Base-by-base conservation (phyloP, 768 basidiomycete genomes). In the Chalciporus piperatus region DNA sequence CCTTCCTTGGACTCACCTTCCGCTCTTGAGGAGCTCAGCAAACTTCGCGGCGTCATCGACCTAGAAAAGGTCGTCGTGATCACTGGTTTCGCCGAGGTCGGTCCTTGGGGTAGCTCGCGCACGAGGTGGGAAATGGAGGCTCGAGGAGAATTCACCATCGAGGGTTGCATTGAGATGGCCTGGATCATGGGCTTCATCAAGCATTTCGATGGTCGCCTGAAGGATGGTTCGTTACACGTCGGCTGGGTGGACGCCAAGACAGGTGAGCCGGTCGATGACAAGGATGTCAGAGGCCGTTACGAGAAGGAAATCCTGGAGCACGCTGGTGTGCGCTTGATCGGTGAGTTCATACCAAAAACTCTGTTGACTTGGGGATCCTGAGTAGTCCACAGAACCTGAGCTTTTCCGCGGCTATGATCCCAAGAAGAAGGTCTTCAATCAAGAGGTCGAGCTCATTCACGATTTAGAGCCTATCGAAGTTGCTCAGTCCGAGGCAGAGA, bases 41-140 rank as follows among this genome's bases (percentile, higher is more conserved):
- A 89, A 57, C 78, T 98, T 14, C 91, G 82, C 28, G 94, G 94
- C 28, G 75, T 98, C 53, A 81, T 98, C 55, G 97, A 98, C 66
- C 78, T 98, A 20, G 97, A 99, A 57, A 95, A 96, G 72, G 95
- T 98, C 52, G 75, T 93, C 53, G 97, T 99, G 51, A 78, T 98
- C 64, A 96, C 97, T 40, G 97, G 97, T 55, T 98, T 92, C 68
- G 96, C 89, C 28, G 97, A 99, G 70, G 92, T 98, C 45, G 89
- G 97, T 2, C 97, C 97, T 12, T 99, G 96, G 95, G 97, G 97
- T 58, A 94, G 92, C 65, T 89, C 96, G 14, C 85, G 97, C 52
- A 99, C 97, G 3, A 84, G 97, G 52, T 99, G 97, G 97, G 97
- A 99, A 75, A 98, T 99, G 94, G 97, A 99, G 68, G 95, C 94